Evolutionary conservation across 495 filamentous ascomycete genomes (phyloP).

Genomic region (Hyaloscypha finlandica): DNA sequence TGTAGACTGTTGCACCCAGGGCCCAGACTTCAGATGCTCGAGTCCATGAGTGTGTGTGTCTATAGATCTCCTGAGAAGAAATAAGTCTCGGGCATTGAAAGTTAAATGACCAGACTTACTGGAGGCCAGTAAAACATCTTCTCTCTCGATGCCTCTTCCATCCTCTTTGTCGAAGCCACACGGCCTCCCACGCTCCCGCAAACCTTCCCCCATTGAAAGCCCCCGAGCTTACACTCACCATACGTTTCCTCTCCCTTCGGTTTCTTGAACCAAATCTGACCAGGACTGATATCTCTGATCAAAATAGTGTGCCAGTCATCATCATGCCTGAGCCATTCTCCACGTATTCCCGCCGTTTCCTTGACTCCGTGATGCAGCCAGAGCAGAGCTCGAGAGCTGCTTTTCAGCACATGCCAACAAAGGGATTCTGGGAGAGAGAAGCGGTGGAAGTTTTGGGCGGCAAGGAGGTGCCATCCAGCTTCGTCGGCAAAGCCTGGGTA

Average conservation of each 20-base stretch:
- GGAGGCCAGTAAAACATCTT: conserved; percentile 29
- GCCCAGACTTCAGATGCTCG: conserved; percentile 38
- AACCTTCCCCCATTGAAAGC: conserved; percentile 39
- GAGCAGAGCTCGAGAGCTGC: conserved; percentile 23
- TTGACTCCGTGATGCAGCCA: conserved; percentile 33
- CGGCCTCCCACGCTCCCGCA: conserved; percentile 32
- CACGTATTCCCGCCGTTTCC: conserved; percentile 25
- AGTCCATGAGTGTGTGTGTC: conserved; percentile 32
- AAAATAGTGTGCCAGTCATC: conserved; percentile 47
- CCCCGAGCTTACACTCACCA: conserved; percentile 49
- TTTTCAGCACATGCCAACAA: conserved; percentile 32
- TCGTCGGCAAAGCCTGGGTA: conserved; percentile 17
- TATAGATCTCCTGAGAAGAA: conserved; percentile 29
- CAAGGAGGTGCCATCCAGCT: conserved; percentile 17
- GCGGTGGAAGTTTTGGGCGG: conserved; percentile 23
- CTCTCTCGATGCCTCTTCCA: conserved; percentile 5
- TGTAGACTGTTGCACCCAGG: conserved; percentile 40
- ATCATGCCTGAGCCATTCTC: conserved; percentile 28
- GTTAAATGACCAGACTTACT: background rate
- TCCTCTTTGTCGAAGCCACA: conserved; percentile 10
- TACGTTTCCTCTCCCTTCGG: conserved; percentile 49
- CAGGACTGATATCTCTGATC: conserved; percentile 43
- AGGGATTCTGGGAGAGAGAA: conserved; percentile 30
- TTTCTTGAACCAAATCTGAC: conserved; percentile 47
- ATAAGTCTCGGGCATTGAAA: conserved; percentile 1